Percentiles rank a stretch among this genome's conserved stretches.
phyloP scores from a whole-genome alignment of 2,329 filamentous ascomycete species.

The Sporothrix variecibatus region DNA sequence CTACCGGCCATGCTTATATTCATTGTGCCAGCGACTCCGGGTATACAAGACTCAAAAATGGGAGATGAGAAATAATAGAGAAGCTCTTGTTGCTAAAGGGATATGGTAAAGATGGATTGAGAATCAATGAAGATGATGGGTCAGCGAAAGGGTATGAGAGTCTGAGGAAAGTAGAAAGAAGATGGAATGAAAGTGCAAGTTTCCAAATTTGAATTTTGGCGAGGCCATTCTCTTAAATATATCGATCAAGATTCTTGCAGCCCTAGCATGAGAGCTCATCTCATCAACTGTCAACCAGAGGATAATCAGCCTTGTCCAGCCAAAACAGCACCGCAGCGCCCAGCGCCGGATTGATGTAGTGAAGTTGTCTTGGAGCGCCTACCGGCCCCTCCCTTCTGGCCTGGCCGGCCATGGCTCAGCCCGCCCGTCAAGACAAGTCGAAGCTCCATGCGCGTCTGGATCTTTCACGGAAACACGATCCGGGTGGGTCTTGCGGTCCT shows the following conservation, averaged over 20 bases:
- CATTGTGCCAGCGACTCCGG: neutral
- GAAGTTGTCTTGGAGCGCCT: constrained; percentile 2
- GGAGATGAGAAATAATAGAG: neutral
- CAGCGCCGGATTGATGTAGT: neutral
- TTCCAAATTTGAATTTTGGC: no score
- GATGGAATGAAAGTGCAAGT: neutral
- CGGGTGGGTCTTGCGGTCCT: neutral
- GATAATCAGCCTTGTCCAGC: constrained; percentile 7
- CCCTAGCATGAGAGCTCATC: neutral
- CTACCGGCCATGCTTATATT: neutral
- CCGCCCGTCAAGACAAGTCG: neutral
- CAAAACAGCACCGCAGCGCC: neutral
- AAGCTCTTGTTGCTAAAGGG: neutral
- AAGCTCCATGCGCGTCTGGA: neutral
- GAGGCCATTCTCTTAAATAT: constrained; percentile 3
- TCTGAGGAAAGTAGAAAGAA: neutral
- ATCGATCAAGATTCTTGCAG: neutral
- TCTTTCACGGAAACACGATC: neutral
- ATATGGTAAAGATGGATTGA: neutral
- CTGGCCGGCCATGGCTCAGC: constrained; percentile 6
- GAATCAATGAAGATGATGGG: neutral
- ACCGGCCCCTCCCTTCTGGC: neutral
- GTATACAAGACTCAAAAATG: neutral
- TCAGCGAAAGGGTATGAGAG: neutral
- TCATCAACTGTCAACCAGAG: neutral